phyloP scores from a whole-genome alignment of 306 rosid species.

The Senna tora region DNA sequence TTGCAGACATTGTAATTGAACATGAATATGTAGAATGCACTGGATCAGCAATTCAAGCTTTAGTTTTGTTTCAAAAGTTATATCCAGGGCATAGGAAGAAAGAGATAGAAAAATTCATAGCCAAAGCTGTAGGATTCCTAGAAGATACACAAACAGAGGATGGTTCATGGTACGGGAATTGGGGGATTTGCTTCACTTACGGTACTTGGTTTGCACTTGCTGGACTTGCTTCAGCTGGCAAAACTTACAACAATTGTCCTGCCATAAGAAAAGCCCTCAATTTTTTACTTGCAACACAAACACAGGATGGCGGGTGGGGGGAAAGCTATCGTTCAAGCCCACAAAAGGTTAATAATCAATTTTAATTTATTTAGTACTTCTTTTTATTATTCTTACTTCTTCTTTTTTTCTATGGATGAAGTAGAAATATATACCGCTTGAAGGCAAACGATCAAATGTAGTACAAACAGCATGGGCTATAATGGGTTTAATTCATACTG shows the following conservation, averaged over 20 bases:
- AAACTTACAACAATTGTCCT: conserved; percentile 47
- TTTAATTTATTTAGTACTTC: no score
- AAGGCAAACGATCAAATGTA: conserved; percentile 58
- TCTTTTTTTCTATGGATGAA: neutral
- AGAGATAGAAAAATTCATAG: conserved; percentile 43
- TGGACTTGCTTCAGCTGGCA: conserved; percentile 62
- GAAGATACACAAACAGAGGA: conserved; percentile 46
- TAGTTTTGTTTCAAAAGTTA: conserved; percentile 47
- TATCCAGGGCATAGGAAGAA: conserved; percentile 48
- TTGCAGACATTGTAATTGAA: conserved; percentile 48
- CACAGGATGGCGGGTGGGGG: conserved; percentile 76
- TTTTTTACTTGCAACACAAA: conserved; percentile 55
- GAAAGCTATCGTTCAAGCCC: conserved; percentile 70
- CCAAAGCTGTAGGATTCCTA: conserved; percentile 41
- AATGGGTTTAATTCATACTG: conserved; percentile 64
- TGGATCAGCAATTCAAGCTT: conserved; percentile 51
- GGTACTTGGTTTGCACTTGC: conserved; percentile 68
- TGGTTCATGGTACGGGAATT: conserved; percentile 8
- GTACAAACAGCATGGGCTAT: conserved; percentile 79
- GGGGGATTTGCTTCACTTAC: conserved; percentile 48
- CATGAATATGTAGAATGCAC: conserved; percentile 61
- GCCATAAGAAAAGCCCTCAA: conserved; percentile 55
- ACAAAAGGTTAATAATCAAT: conserved; percentile 39
- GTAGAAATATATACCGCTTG: conserved; percentile 56
- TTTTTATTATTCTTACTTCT: no score